Conservation (phyloP, 345 rosid genomes). For the Acer saccharum region DNA sequence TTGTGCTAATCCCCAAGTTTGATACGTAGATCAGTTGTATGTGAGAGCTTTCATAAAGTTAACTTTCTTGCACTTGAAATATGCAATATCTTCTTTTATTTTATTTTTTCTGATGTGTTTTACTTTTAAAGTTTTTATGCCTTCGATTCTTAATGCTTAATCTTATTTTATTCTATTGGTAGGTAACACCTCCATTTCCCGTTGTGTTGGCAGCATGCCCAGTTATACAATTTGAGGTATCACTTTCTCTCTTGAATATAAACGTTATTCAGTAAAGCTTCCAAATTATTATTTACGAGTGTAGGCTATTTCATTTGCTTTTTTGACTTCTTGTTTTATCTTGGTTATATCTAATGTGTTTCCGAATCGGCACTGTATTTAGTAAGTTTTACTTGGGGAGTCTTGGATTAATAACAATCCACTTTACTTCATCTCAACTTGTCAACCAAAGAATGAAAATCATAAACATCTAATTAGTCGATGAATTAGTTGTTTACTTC, state of each 20-base stretch:
- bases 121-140: not conserved
- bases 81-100: not conserved
- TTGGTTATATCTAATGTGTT: not conserved
- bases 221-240: conserved; percentile 73
- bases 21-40: not conserved
- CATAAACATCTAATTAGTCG: not conserved
- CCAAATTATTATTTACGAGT: not conserved
- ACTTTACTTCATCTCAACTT: not conserved
- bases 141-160: conserved; percentile 21
- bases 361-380: not conserved
- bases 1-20: conserved; percentile 11
- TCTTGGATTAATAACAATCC: not conserved
- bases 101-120: not conserved
- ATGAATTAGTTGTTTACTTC: not conserved
- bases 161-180: conserved; percentile 31
- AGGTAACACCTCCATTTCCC: conserved; percentile 87
- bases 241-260: conserved; percentile 12
- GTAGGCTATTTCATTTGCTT: not conserved
- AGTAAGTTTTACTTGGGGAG: not conserved
- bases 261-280: not conserved
- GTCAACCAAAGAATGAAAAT: conserved; percentile 1
- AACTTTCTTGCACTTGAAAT: not conserved
- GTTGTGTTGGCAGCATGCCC: conserved; percentile 66
- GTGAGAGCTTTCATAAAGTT: not conserved
- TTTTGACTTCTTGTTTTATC: not conserved